Evolutionary conservation across 352 stramenopile genomes (phyloP), one percentile per base, ranked within the genome.

Genomic region (Pythium brassicae): DNA sequence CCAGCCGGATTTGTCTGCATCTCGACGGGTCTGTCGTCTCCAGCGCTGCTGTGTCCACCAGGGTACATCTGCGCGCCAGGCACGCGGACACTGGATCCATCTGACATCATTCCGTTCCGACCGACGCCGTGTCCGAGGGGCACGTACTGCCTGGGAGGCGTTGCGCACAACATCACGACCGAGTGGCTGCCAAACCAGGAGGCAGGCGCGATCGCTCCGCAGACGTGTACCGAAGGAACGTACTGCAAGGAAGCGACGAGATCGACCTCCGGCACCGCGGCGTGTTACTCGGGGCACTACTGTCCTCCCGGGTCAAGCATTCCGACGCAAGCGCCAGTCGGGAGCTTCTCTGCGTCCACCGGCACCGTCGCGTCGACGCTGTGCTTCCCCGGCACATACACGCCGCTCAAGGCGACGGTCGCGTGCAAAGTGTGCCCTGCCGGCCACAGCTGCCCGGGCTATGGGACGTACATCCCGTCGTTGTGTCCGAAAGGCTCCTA

Each of bases 311-410:
- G 89, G 1, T 89, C 91, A 5, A 80, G 69, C 22, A 82, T 84
- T 17, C 96, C 96, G 0, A 91, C 85, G 8, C 74, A 97, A 63
- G 86, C 92, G 27, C 95, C 94, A 14, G 78, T 97, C 1, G 97
- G 97, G 3, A 97, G 83, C 25, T 99, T 98, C 67, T 76, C 92
- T 6, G 78, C 72, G 1, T 74, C 81, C 2, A 83, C 77, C 3
- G 93, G 95, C 1, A 94, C 83, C 0, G 95, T 99, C 26, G 92
- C 91, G 5, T 77, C 93, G 8, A 98, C 86, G 35, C 72, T 99
- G 34, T 99, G 96, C 69, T 98, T 98, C 45, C 97, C 97, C 4
- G 96, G 96, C 9, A 99, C 94, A 6, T 99, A 98, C 68, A 97
- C 96, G 9, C 88, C 96, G 15, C 66, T 98, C 6, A 87, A 83